phyloP scores from a whole-genome alignment of 2,329 filamentous ascomycete genomes.

The Orbilia javanica region DNA sequence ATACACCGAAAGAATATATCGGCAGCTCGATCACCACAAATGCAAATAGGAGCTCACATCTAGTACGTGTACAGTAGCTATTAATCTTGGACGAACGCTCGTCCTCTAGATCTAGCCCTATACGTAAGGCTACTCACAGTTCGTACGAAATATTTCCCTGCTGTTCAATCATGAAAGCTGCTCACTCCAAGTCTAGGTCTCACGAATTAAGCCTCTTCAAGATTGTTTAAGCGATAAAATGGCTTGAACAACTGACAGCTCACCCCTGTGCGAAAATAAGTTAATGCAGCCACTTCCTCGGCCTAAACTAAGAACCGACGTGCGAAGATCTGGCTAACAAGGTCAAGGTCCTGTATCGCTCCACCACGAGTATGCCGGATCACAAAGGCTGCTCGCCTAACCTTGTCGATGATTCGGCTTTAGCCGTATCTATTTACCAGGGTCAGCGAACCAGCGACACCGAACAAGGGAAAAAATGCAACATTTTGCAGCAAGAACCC shows the following conservation, averaged over 20 bases:
- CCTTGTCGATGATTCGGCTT: slow-evolving; percentile 41
- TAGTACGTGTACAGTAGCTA: not conserved
- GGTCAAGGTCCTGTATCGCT: not conserved
- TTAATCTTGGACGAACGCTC: not conserved
- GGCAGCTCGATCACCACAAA: too few relatives aligned
- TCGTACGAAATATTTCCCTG: not conserved
- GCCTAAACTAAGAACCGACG: slow-evolving; percentile 4
- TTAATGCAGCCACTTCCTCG: not conserved
- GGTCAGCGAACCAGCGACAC: slow-evolving; percentile 20
- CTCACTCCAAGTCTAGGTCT: not conserved
- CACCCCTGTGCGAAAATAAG: not conserved
- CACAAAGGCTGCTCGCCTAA: slow-evolving; percentile 39
- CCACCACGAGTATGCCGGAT: slow-evolving; percentile 31
- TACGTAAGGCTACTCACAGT: not conserved
- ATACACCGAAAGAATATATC: not conserved
- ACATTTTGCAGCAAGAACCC: slow-evolving; percentile 2
- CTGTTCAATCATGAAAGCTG: not conserved
- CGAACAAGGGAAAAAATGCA: slow-evolving; percentile 1
- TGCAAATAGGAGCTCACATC: not conserved
- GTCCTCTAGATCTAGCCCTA: not conserved
- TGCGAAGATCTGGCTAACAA: slow-evolving; percentile 9
- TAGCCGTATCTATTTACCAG: slow-evolving; percentile 40
- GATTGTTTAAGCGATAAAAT: not conserved
- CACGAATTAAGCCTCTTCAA: slow-evolving; percentile 2
- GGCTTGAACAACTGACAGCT: not conserved